Evolutionary conservation across 192 early-diverging fungal genomes (phyloP).

Genomic region (Entomortierella parvispora): DNA sequence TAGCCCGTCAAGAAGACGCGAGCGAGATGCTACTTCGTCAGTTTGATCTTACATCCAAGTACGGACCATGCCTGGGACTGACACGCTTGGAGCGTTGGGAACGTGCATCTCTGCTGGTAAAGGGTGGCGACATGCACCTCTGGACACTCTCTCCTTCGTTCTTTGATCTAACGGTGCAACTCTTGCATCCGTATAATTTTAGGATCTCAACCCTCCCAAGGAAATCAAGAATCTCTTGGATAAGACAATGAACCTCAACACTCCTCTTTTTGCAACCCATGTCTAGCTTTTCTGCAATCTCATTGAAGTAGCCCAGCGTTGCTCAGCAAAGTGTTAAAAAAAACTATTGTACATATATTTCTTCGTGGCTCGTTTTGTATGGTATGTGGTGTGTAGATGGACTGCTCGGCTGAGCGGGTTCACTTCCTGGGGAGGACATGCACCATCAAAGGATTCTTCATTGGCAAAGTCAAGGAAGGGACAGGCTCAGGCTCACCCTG

Average conservation of each 20-base stretch:
- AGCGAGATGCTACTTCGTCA: conserved; percentile 37
- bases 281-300: too few species aligned
- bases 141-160: not conserved
- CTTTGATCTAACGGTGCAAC: not conserved
- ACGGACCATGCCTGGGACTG: conserved; percentile 40
- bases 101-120: conserved; percentile 34
- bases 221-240: conserved; percentile 28
- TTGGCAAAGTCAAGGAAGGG: conserved; percentile 49
- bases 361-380: too few species aligned
- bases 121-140: not conserved
- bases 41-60: conserved; percentile 40
- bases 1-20: conserved; percentile 39
- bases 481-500: conserved; percentile 23
- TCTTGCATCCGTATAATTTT: not conserved
- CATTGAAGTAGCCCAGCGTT: too few species aligned
- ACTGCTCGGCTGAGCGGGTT: too few species aligned
- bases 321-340: too few species aligned
- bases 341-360: too few species aligned
- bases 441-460: conserved; percentile 52
- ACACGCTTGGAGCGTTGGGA: conserved; percentile 49
- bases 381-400: too few species aligned
- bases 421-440: conserved; percentile 31
- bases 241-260: conserved; percentile 12
- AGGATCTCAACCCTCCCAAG: conserved; percentile 36
- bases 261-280: conserved; percentile 27